These are phyloP conservation scores for Scedosporium boydii DNA, from an alignment of 2,329 filamentous ascomycete species.

Conservation along the genomic window DNA sequence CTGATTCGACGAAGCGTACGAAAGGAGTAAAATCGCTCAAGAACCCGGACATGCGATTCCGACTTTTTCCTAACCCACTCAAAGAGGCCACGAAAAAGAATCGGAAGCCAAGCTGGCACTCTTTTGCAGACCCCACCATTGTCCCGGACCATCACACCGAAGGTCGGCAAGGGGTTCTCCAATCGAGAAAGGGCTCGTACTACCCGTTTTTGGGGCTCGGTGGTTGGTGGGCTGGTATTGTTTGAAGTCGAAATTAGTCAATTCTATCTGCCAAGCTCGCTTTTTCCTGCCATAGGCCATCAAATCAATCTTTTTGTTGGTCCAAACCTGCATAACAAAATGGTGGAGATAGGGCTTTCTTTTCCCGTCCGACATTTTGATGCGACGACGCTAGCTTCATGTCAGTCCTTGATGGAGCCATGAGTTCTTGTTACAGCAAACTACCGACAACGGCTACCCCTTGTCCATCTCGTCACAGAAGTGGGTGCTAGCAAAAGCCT, in stretches of 20 bases:
- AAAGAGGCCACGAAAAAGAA: neutral
- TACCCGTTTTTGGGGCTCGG: neutral
- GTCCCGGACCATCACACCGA: constrained; percentile 1
- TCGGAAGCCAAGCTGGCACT: neutral
- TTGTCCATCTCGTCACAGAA: neutral
- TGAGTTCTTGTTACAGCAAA: neutral
- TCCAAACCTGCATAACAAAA: neutral
- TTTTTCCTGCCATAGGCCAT: neutral
- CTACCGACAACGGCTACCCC: neutral
- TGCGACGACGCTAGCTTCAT: neutral
- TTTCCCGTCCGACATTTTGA: neutral
- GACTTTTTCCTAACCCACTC: neutral
- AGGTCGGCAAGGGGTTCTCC: neutral
- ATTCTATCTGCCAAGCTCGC: neutral
- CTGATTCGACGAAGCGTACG: neutral
- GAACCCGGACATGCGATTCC: neutral
- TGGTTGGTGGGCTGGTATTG: constrained; percentile 2
- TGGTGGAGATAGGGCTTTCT: neutral
- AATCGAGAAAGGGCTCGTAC: neutral
- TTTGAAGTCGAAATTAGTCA: constrained; percentile 4
- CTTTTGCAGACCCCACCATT: neutral
- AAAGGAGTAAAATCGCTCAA: neutral
- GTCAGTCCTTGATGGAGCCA: neutral
- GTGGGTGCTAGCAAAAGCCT: neutral
- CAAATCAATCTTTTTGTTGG: neutral